Base-by-base conservation (phyloP, 1,139 yeast genomes). In the Meyerozyma sp. region DNA sequence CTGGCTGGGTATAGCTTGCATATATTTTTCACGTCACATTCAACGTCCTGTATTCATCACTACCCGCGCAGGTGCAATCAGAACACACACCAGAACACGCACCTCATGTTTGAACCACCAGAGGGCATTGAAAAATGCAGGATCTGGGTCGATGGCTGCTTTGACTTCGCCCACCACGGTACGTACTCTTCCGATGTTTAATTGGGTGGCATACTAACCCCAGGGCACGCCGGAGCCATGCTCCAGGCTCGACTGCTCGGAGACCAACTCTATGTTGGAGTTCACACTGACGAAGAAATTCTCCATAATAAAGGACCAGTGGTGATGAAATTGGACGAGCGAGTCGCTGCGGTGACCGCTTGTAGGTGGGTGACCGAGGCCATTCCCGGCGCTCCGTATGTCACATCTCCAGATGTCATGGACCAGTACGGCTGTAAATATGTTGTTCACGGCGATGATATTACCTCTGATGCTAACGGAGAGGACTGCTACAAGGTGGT, bases 361-460 rank as follows among this genome's bases (percentile, higher is more conserved):
- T 90, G 96, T 62, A 84, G 89, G 58, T 93, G 98, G 98, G 76
- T 85, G 43, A 83, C 94, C 5, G 61, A 68, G 43, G 81, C 88
- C 1, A 77, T 93, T 16, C 75, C 83, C 1, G 72, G 77, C 48
- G 97, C 98, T 0, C 98, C 98, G 2, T 93, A 93, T 57, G 98
- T 91, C n/a, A 93, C 98, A 0, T 88, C 84, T 52, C 94, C 96
- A 0, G 68, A 66, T 40, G 83, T 87, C 48, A 79, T 91, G 90
- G 89, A 85, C 54, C 54, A 70, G 32, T 79, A 79, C 58, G 81
- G 79, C 8, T 93, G 98, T 66, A 67, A 79, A 55, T 93, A 83
- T 59, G 98, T 93, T 16, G 96, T 93, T 10, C 98, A 93, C 61
- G 98, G 98, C 5, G 98, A 93, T 63, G 98, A 93, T 59, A 90